Evolutionary conservation across 1,139 yeast genomes (phyloP), one percentile per base, ranked within the genome.

Genomic region (Kurtzmaniella quercitrusa): DNA sequence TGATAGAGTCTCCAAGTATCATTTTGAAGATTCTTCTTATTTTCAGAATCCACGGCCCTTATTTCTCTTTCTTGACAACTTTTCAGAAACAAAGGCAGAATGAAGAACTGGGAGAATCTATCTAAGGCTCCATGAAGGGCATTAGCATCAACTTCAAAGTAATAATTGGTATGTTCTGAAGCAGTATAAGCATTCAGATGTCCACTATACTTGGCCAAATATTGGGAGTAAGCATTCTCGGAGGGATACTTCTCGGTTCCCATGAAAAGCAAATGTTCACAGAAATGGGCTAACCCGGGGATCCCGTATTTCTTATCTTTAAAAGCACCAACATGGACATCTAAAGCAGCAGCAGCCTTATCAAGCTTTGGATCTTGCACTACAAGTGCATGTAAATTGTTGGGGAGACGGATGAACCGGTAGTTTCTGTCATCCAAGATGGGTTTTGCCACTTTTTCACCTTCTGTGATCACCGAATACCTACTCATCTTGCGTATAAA

Each of bases 251-350:
- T 91, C 53, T 79, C 73, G 3, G 98, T 91, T n/a, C 98, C 98
- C 96, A 93, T 89, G 62, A 93, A 93, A 48, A 93, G 70, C 52
- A 93, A 72, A 65, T 93, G 98, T 66, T 93, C 98, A 65, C 97
- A 90, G 63, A 93, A 93, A 65, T 93, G 98, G 2, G 98, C 98
- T 49, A 93, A 70, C 1, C 98, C 98, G 2, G 91, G 85, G 25
- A 89, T 63, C 25, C 74, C 70, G 49, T 64, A 73, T 42, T 75
- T 72, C 15, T 87, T 88, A 58, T 93, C 98, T 42, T 86, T 79
- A 60, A 85, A 87, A 3, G 96, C 77, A 16, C 98, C 98, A 19
- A 90, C 93, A 55, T 87, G 81, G 29, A 93, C 98, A 58, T 89
- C 96, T 46, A 93, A 66, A 0, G 98, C 85, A 1, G 98, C 98